Evolutionary conservation across 106 monocot species (phyloP), one percentile per base, ranked within the genome.

Genomic region (Dioscorea dumetorum): DNA sequence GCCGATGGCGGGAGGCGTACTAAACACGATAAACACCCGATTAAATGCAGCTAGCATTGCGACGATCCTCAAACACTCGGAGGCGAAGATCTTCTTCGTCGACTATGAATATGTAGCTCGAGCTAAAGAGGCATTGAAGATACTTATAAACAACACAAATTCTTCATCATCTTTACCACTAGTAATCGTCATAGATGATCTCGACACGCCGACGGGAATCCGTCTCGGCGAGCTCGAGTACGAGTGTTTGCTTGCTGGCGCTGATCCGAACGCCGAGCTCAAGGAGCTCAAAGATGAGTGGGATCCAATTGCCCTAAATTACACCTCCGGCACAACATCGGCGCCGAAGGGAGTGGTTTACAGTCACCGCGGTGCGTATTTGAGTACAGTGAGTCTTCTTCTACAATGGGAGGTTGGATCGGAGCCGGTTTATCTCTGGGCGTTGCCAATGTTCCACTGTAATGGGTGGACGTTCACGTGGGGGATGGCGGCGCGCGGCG

Each of bases 381-480:
- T 95, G 61, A 88, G 84, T 78, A 84, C 91, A 5, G 22, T 91
- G 23, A 80, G 71, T 63, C 77, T 84, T 5, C 77, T 91, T 23
- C 81, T 95, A 10, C 85, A 88, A 35, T 95, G 95, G 95, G 88
- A 73, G 2, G 88, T 95, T 3, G 77, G 73, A 2, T 18, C 33
- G 18, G 81, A 88, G 61, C 91, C 91, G 2, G 95, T 95, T 5
- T 95, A 95, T 68, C 59, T 91, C 4, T 95, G 91, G 95, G 79
- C 95, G 0, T 79, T 95, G 18, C 91, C 91, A 22, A 95, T 95
- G 95, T 95, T 95, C 66, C 95, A 95, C 57, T 95, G 95, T 75
- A 95, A 95, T 63, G 95, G 91, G 1, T 95, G 95, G 91, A 86
- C 88, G 32, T 86, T 95, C 81, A 82, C 95, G 0, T 95, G 95